phyloP scores from a whole-genome alignment of 208 protist genomes.

The Acanthamoeba lenticulata region DNA sequence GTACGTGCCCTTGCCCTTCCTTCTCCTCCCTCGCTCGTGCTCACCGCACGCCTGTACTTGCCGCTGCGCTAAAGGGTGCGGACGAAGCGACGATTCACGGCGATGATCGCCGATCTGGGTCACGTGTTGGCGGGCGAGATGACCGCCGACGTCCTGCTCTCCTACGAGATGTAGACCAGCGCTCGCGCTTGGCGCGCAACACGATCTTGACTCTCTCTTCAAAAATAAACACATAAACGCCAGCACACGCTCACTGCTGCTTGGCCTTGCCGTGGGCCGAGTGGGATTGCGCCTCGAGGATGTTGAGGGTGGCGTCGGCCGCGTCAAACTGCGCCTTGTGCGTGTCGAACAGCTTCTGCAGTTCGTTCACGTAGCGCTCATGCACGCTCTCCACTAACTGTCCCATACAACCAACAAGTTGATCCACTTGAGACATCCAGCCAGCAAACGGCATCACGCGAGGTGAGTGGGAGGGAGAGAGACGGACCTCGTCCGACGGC shows the following conservation, averaged over 20 bases:
- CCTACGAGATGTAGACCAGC: background rate
- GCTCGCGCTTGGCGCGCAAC: too few species aligned
- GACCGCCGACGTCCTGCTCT: slow-evolving; percentile 15
- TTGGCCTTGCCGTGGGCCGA: background rate
- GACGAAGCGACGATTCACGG: background rate
- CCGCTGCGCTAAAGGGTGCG: too few species aligned
- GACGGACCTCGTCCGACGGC: background rate
- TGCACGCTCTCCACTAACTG: background rate
- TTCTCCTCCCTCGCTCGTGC: background rate
- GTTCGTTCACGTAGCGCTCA: background rate
- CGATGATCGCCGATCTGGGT: slow-evolving; percentile 16
- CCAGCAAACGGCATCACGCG: background rate
- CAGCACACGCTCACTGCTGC: too few species aligned
- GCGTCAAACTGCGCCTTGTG: background rate
- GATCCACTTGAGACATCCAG: too few species aligned
- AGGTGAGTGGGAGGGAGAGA: background rate
- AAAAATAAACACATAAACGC: too few species aligned
- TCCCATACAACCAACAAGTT: background rate
- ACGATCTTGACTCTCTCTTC: background rate
- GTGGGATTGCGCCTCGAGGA: background rate
- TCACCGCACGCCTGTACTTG: background rate
- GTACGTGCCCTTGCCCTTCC: background rate
- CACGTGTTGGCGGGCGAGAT: slow-evolving; percentile 30
- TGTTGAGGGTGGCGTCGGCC: background rate
- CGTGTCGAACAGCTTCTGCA: background rate